Conservation (phyloP, 805 yeast genomes). For the Wickerhamomyces ciferrii region DNA sequence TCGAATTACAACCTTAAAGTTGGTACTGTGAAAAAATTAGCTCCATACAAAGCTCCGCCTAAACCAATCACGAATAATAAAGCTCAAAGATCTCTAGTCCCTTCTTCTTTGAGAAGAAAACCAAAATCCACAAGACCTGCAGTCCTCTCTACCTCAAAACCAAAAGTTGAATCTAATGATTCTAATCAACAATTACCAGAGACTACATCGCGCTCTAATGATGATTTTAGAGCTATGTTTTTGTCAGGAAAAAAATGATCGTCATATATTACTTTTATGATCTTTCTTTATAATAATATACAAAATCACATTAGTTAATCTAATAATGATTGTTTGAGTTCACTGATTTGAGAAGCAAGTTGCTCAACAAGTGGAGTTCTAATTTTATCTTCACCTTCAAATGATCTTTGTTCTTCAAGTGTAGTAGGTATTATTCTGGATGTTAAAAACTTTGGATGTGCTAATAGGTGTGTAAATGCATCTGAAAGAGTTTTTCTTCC, state of each 20-base stretch:
- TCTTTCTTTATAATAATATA: background rate
- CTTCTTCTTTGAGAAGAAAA: conserved; percentile 7
- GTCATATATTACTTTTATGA: too few relatives aligned
- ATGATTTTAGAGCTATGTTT: conserved; percentile 21
- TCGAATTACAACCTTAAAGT: conserved; percentile 24
- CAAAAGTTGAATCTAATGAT: background rate
- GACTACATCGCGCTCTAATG: conserved; percentile 11
- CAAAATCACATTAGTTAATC: background rate
- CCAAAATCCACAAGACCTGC: background rate
- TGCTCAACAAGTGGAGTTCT: conserved; percentile 37
- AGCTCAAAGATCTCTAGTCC: conserved; percentile 1
- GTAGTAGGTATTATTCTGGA: conserved; percentile 62
- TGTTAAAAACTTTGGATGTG: conserved; percentile 81
- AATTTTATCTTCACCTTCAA: conserved; percentile 42
- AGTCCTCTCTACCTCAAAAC: background rate
- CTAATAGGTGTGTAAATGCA: conserved; percentile 64
- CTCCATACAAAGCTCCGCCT: background rate
- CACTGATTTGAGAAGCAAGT: conserved; percentile 45
- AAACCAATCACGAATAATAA: background rate
- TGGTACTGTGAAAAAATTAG: conserved; percentile 29
- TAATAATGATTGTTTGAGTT: conserved; percentile 37
- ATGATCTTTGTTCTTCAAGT: conserved; percentile 54
- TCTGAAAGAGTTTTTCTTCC: conserved; percentile 56
- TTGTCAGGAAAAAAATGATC: conserved; percentile 4
- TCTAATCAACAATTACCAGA: background rate